phyloP scores from a whole-genome alignment of 75 land plant species.

The Adiantum capillusveneris region DNA sequence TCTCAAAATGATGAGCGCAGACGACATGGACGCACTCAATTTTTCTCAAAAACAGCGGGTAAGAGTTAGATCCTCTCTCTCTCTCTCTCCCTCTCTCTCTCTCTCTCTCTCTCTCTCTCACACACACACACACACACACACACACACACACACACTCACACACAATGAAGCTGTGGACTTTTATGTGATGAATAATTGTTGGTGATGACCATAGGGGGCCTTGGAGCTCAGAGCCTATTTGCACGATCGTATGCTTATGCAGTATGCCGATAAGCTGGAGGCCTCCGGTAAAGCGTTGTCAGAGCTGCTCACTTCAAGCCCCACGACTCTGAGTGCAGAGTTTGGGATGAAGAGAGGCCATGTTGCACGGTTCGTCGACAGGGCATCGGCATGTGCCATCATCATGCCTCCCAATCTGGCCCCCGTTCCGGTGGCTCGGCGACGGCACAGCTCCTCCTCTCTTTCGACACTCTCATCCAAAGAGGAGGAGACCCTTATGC shows the following conservation, averaged over 20 bases:
- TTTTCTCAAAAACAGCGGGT: conserved; percentile 53
- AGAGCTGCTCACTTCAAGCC: conserved; percentile 37
- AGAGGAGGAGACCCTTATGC: not conserved
- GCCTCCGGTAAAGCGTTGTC: conserved; percentile 40
- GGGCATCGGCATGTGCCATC: conserved; percentile 8
- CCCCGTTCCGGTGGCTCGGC: not conserved
- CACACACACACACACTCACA: too few species aligned
- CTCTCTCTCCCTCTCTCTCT: too few species aligned
- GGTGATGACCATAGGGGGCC: conserved; percentile 59
- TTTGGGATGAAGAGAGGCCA: conserved; percentile 67
- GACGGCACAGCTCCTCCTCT: not conserved
- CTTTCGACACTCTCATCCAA: too few species aligned
- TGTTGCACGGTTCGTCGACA: conserved; percentile 53
- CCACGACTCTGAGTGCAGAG: conserved; percentile 28
- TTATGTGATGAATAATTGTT: too few species aligned
- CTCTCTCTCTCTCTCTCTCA: too few species aligned
- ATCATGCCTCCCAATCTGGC: not conserved
- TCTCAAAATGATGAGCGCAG: conserved; percentile 51
- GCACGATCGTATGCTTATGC: conserved; percentile 52
- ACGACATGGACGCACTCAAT: conserved; percentile 55
- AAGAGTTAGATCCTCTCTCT: too few species aligned
- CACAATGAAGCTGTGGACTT: too few species aligned
- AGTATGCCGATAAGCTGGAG: conserved; percentile 53
- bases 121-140: too few species aligned
- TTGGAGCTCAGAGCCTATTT: conserved; percentile 54